Evolutionary conservation across 129 eudicot species (phyloP).

Genomic region (Artemisia annua): DNA sequence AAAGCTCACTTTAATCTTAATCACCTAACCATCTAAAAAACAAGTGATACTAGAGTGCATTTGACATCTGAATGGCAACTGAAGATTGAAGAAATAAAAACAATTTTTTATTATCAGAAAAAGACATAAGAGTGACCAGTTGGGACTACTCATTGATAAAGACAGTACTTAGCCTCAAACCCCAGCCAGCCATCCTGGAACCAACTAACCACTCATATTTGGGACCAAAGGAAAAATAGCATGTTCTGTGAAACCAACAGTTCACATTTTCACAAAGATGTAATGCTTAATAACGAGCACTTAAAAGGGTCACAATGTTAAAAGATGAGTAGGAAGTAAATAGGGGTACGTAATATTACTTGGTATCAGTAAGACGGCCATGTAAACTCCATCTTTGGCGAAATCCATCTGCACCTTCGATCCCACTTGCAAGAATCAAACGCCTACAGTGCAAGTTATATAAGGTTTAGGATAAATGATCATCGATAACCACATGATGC

Average conservation of each 20-base stretch:
- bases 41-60: slow-evolving; percentile 8
- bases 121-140: background rate
- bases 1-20: background rate
- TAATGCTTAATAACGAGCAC: background rate
- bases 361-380: slow-evolving; percentile 86
- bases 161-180: slow-evolving; percentile 18
- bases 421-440: slow-evolving; percentile 91
- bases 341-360: slow-evolving; percentile 41
- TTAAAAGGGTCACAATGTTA: background rate
- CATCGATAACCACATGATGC: slow-evolving; percentile 1
- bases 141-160: slow-evolving; percentile 30
- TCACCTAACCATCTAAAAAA: slow-evolving; percentile 4
- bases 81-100: background rate
- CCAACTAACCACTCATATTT: slow-evolving; percentile 8
- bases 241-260: background rate
- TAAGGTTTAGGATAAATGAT: background rate
- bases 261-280: background rate
- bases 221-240: slow-evolving; percentile 3
- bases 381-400: slow-evolving; percentile 98
- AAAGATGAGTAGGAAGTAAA: too few relatives aligned
- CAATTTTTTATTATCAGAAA: slow-evolving; percentile 6
- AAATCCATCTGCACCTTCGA: slow-evolving; percentile 91
- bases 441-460: slow-evolving; percentile 45
- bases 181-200: slow-evolving; percentile 19
- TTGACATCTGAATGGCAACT: slow-evolving; percentile 9